These are phyloP conservation scores for Allomyces macrogynus DNA, from an alignment of 192 early-diverging fungal species.

Conservation along the genomic window DNA sequence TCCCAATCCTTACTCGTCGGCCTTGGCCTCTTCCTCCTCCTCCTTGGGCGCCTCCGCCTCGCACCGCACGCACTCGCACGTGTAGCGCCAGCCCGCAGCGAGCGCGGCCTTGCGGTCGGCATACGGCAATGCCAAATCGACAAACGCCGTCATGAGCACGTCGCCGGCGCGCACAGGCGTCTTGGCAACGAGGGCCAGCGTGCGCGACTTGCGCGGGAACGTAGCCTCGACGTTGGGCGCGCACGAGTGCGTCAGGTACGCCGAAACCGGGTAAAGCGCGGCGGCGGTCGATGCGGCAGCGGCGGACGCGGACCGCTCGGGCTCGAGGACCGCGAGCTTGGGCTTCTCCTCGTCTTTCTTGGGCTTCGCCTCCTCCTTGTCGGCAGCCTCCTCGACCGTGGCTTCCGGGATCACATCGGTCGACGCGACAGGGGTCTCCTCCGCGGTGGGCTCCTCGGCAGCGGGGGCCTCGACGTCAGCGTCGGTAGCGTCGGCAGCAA, in stretches of 20 bases:
- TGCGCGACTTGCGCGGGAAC: constrained; percentile 27
- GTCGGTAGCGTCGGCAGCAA: constrained; percentile 14
- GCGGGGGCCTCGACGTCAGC: constrained; percentile 12
- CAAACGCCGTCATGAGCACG: constrained; percentile 42
- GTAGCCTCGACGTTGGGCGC: constrained; percentile 36
- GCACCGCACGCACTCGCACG: background rate
- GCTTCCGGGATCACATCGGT: no score
- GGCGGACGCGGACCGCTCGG: constrained; percentile 14
- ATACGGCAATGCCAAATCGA: background rate
- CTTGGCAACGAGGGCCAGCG: constrained; percentile 34
- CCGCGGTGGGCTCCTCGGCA: constrained; percentile 11
- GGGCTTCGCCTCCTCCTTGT: no score
- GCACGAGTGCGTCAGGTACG: constrained; percentile 54
- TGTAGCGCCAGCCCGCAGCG: background rate
- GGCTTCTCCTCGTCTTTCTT: no score
- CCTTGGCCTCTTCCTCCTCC: background rate
- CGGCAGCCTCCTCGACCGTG: no score
- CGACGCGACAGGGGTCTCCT: constrained; percentile 30
- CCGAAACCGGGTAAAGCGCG: constrained; percentile 51
- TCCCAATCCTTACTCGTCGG: no score
- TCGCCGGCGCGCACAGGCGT: constrained; percentile 42
- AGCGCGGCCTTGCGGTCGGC: background rate
- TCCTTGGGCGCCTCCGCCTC: background rate
- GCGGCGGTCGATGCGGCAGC: constrained; percentile 28
- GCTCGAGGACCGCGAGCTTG: no score